Base-by-base conservation (phyloP, 768 basidiomycete genomes). In the Boletus sp. region DNA sequence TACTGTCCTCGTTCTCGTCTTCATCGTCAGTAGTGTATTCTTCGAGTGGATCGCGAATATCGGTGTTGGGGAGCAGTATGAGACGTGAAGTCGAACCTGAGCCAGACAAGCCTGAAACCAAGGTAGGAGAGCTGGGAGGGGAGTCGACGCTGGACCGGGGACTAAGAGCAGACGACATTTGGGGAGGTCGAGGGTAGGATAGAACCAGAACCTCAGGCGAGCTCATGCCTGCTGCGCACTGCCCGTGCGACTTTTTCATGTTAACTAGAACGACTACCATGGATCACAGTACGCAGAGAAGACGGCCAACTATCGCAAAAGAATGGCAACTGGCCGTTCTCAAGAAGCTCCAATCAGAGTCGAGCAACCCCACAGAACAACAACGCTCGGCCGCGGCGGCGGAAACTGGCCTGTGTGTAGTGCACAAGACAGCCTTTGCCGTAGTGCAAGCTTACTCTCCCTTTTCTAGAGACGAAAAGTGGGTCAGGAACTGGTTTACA, bases 51-150 rank as follows among this genome's bases (percentile, higher is more conserved):
- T 67, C 61, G n/a, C 32, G 55, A 50, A 78, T 75, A 23, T 83
- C 81, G 14, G 74, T 71, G 63, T 84, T 76, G 45, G 83, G 82
- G 34, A 86, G 79, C 30, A 88, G 80, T 50, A 88, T 79, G 44
- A 88, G 79, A 17, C 82, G 83, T 14, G 85, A 74, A 34, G 79
- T 74, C 4, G 78, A 76, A 56, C 70, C 71, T 50, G 69, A 61
- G 43, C 62, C 61, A n/a, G 69, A 64, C 39, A 70, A 45, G n/a
- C 39, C 55, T 37, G 38, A 43, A 30, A 32, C 35, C 2, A 47
- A 15, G 29, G 44, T 9, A 32, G 61, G 51, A 29, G 49, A 53
- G 17, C 29, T 29, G 30, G 40, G 53, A 21, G 41, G 34, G 13
- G 54, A 56, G 40, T 57, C 64, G 30, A 53, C 25, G 49, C 55